These are phyloP conservation scores for Vicia sativa DNA, from an alignment of 306 rosid species.

Conservation along the genomic window DNA sequence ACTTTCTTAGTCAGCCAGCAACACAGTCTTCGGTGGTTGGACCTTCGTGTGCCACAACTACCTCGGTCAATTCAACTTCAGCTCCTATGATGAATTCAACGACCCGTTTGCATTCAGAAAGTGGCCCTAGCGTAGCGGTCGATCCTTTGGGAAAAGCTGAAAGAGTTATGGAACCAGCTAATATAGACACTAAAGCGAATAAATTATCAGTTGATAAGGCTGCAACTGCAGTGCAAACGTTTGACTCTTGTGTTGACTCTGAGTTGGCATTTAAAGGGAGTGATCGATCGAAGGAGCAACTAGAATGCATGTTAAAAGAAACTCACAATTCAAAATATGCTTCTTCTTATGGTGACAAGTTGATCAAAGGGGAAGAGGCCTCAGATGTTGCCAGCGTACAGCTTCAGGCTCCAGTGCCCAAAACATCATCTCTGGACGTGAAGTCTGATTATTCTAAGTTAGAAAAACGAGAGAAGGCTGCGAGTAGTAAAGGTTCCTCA, in stretches of 20 bases:
- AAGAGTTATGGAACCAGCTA: slow-evolving; percentile 44
- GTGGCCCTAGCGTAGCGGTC: slow-evolving; percentile 42
- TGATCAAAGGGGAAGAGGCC: slow-evolving; percentile 44
- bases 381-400: slow-evolving; percentile 48
- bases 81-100: slow-evolving; percentile 80
- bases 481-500: slow-evolving; percentile 58
- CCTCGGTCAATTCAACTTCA: slow-evolving; percentile 78
- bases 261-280: slow-evolving; percentile 47
- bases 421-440: slow-evolving; percentile 44
- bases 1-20: slow-evolving; percentile 74
- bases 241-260: slow-evolving; percentile 39
- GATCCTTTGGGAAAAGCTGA: slow-evolving; percentile 52
- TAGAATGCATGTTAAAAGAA: slow-evolving; percentile 48
- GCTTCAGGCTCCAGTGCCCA: slow-evolving; percentile 44
- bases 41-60: slow-evolving; percentile 84
- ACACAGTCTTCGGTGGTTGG: slow-evolving; percentile 77
- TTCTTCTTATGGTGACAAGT: slow-evolving; percentile 46
- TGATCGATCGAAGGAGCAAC: slow-evolving; percentile 51
- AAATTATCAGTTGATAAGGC: slow-evolving; percentile 48
- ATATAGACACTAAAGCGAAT: slow-evolving; percentile 31
- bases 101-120: slow-evolving; percentile 48
- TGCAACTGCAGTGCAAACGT: slow-evolving; percentile 44
- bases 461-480: slow-evolving; percentile 67
- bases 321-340: slow-evolving; percentile 36
- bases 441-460: slow-evolving; percentile 59